Percentiles rank a stretch among this genome's conserved stretches.
phyloP scores from a whole-genome alignment of 1,284 basidiomycete genomes.

The Boletus mariae region DNA sequence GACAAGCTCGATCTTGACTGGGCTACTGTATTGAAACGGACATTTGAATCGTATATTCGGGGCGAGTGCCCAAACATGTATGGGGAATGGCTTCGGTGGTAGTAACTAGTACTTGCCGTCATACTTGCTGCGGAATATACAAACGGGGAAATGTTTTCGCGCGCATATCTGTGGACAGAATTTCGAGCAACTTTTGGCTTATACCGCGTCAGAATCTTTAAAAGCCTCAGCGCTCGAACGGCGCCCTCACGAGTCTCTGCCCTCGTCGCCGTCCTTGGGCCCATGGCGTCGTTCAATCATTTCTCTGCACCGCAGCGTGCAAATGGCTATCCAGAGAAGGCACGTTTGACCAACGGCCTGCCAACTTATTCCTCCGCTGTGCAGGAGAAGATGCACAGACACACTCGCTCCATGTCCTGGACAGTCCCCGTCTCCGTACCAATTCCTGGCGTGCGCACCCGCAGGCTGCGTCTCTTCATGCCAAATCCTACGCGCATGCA shows the following conservation, averaged over 20 bases:
- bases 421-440: conserved; percentile 56
- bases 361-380: conserved; percentile 61
- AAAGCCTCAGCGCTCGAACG: conserved; percentile 8
- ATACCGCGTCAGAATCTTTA: conserved; percentile 4
- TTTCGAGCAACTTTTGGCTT: conserved; percentile 13
- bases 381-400: conserved; percentile 63
- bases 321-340: conserved; percentile 45
- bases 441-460: conserved; percentile 54
- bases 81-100: conserved; percentile 63
- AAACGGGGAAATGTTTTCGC: conserved; percentile 27
- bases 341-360: conserved; percentile 45
- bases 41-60: conserved; percentile 67
- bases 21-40: conserved; percentile 76
- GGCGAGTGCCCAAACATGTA: conserved; percentile 76
- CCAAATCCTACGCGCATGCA: conserved; percentile 65
- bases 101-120: conserved; percentile 6
- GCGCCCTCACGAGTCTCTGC: conserved; percentile 4
- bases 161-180: conserved; percentile 10
- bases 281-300: conserved; percentile 49
- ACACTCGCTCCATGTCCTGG: conserved; percentile 50
- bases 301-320: conserved; percentile 41
- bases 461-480: conserved; percentile 50
- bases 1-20: conserved; percentile 51
- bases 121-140: conserved; percentile 24
- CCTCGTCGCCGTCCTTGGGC: conserved; percentile 12